Conservation (phyloP, 805 yeast genomes). For the Candida stauntonica region DNA sequence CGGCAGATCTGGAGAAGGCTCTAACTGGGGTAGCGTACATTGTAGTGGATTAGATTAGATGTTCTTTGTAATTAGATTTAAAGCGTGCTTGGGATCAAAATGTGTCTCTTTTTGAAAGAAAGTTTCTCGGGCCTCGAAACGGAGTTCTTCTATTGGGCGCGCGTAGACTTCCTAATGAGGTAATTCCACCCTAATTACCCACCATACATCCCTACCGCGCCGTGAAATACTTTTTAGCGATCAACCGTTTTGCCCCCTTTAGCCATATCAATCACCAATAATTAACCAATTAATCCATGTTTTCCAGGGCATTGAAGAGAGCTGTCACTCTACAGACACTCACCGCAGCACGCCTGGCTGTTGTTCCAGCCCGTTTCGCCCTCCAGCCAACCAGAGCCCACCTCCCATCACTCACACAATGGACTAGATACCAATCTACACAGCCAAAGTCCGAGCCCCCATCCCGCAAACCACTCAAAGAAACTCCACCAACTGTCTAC, state of each 20-base stretch:
- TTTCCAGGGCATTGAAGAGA: neutral
- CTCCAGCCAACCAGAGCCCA: no score
- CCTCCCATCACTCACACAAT: neutral
- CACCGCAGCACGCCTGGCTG: no score
- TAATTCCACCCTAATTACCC: no score
- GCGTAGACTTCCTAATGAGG: constrained; percentile 17
- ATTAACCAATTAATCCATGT: constrained; percentile 4
- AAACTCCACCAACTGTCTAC: constrained; percentile 34
- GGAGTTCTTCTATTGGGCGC: constrained; percentile 13
- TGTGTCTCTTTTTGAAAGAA: neutral
- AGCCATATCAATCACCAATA: no score
- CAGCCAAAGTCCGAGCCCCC: neutral
- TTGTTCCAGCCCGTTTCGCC: no score
- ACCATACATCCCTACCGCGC: no score
- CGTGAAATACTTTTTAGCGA: neutral
- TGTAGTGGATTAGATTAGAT: constrained; percentile 25
- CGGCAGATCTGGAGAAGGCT: constrained; percentile 25
- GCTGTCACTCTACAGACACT: neutral
- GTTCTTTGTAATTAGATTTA: neutral
- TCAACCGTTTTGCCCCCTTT: neutral
- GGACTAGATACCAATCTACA: neutral
- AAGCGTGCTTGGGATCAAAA: neutral
- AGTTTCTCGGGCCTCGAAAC: neutral
- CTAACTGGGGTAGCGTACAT: constrained; percentile 28
- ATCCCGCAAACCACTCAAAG: constrained; percentile 30